phyloP scores from a whole-genome alignment of 345 rosid genomes.

The Rhizophora mangle region DNA sequence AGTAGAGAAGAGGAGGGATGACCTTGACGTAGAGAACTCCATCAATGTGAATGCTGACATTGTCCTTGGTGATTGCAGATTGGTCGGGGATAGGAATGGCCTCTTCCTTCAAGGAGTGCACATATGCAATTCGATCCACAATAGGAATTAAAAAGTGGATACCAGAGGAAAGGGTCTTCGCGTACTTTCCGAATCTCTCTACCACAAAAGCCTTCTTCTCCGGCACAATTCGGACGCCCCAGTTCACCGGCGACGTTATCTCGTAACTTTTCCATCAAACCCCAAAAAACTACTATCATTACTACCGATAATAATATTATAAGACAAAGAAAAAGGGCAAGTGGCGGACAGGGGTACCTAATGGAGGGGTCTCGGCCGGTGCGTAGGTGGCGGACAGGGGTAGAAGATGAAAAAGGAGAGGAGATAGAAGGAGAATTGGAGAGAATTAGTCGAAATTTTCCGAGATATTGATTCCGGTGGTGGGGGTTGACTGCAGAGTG shows the following conservation, averaged over 20 bases:
- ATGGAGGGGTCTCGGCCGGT: no score
- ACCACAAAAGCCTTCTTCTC: conserved; percentile 81
- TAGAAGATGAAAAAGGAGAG: no score
- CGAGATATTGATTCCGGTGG: no score
- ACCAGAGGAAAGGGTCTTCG: conserved; percentile 73
- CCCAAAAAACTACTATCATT: no score
- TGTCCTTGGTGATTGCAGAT: conserved; percentile 88
- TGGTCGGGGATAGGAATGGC: conserved; percentile 88
- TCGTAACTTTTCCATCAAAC: conserved; percentile 42
- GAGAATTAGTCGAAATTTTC: no score
- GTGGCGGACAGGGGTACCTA: no score
- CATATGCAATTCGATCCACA: conserved; percentile 89
- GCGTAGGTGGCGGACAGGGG: no score
- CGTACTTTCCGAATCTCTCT: conserved; percentile 83
- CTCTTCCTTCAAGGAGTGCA: conserved; percentile 97
- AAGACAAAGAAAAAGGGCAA: no score
- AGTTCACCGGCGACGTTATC: conserved; percentile 70
- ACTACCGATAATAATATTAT: no score
- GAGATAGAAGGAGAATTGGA: no score
- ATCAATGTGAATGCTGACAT: conserved; percentile 85
- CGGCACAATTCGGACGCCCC: conserved; percentile 91
- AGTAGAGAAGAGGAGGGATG: background rate
- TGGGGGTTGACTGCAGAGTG: no score
- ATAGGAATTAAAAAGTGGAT: conserved; percentile 80
- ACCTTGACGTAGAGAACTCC: conserved; percentile 95